Base-by-base conservation (phyloP, 2,329 filamentous ascomycete genomes). In the Myriosclerotinia curreyana region DNA sequence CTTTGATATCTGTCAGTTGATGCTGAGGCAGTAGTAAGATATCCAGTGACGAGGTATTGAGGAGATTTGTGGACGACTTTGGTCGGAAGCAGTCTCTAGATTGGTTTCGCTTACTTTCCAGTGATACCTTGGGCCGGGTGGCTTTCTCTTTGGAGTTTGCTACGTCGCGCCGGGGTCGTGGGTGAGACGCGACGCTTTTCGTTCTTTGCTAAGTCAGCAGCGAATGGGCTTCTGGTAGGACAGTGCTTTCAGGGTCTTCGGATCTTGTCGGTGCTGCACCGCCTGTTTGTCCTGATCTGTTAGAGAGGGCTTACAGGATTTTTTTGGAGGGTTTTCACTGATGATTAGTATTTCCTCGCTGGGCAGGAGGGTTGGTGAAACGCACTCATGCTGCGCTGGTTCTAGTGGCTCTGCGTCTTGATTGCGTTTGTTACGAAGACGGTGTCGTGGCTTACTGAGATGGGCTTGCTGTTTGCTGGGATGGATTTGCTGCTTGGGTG, bases 11-110 rank as follows among this genome's bases (percentile, higher is more conserved):
- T 55, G 7, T n/a, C 31, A 58, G 55, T 58, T 58, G 42, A 58
- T 58, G 55, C 55, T 58, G 55, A 58, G 55, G 55, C 55, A 58
- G 42, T 58, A 58, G 55, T 58, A 14, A 48, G 42, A 58, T 25
- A 48, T n/a, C 9, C 42, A 48, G 55, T 48, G 55, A 5, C 55
- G 42, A 48, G 22, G 42, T 58, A 48, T 36, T 34, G n/a, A 58
- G 55, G 42, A 28, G 55, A 5, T 11, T 46, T 58, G 55, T 55
- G 55, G 55, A 58, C 2, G 42, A 48, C 55, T 58, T 48, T 14
- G 55, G 55, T 58, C 20, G 3, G 55, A 58, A 58, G 42, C 55
- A 58, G 8, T 46, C 31, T 17, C 55, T 58, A 28, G 42, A 58
- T 25, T 48, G 42, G 42, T 58, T 48, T 48, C 22, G 34, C 20